A percentile compares a stretch with the other conserved stretches of the same genome.
These are phyloP conservation scores for Trichoderma parareesei DNA, from an alignment of 495 filamentous ascomycete genomes.

Conservation along the genomic window DNA sequence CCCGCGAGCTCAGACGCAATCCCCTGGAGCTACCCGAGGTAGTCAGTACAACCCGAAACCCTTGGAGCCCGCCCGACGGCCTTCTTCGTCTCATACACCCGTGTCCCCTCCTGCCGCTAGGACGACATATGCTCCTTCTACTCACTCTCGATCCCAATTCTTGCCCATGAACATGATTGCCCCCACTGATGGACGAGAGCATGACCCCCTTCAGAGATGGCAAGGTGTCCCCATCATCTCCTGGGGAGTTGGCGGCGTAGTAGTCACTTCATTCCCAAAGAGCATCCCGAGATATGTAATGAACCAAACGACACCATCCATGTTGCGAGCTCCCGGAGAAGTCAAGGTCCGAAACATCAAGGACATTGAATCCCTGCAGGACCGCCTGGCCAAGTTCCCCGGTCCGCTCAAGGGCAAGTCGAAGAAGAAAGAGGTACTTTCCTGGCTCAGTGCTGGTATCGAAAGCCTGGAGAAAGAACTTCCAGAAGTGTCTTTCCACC, in stretches of 20 bases:
- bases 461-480: conserved; percentile 56
- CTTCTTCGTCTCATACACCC: conserved; percentile 53
- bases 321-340: conserved; percentile 78
- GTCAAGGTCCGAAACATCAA: conserved; percentile 65
- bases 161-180: conserved; percentile 35
- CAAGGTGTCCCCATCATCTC: conserved; percentile 76
- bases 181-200: conserved; percentile 72
- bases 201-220: conserved; percentile 80
- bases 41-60: conserved; percentile 35
- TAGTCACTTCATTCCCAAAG: conserved; percentile 81
- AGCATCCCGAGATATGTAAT: conserved; percentile 79
- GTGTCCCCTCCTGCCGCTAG: conserved; percentile 38
- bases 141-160: conserved; percentile 25
- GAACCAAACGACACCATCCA: conserved; percentile 60
- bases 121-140: conserved; percentile 17
- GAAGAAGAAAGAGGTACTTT: conserved; percentile 87
- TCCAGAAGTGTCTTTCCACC: conserved; percentile 40
- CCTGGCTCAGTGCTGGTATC: conserved; percentile 74
- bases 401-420: conserved; percentile 81
- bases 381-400: conserved; percentile 72
- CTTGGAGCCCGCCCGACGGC: conserved; percentile 51
- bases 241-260: conserved; percentile 79
- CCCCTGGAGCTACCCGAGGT: conserved; percentile 56
- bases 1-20: conserved; percentile 77
- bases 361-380: conserved; percentile 58